phyloP scores from a whole-genome alignment of 2,329 filamentous ascomycete genomes.

The Fusarium udum region DNA sequence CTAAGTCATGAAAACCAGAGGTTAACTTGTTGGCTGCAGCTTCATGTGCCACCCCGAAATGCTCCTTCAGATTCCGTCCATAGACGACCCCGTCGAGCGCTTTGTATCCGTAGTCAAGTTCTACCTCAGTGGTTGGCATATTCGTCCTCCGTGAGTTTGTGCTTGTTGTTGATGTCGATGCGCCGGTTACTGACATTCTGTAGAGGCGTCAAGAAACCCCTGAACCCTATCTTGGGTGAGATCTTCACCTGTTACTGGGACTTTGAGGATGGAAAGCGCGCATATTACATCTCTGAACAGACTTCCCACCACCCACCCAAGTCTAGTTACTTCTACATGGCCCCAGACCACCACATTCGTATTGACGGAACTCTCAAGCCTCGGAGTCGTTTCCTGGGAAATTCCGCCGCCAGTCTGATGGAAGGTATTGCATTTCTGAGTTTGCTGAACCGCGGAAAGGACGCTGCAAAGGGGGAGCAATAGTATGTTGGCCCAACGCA shows the following conservation, averaged over 20 bases:
- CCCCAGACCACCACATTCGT: slow-evolving; percentile 89
- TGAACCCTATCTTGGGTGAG: slow-evolving; percentile 96
- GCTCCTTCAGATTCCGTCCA: slow-evolving; percentile 83
- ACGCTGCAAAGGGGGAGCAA: slow-evolving; percentile 76
- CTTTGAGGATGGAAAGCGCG: slow-evolving; percentile 81
- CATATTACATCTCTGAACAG: slow-evolving; percentile 97
- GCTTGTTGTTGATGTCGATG: neutral
- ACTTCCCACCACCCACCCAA: slow-evolving; percentile 98
- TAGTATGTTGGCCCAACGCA: slow-evolving; percentile 71
- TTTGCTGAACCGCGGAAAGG: slow-evolving; percentile 78
- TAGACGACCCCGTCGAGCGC: slow-evolving; percentile 88
- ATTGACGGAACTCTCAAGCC: slow-evolving; percentile 97
- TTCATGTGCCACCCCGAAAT: slow-evolving; percentile 99
- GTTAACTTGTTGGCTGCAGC: slow-evolving; percentile 58
- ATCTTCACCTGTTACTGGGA: slow-evolving; percentile 97
- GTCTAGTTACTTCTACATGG: slow-evolving; percentile 99
- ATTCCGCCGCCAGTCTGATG: slow-evolving; percentile 98
- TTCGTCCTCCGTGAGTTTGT: slow-evolving; percentile 85
- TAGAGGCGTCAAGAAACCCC: slow-evolving; percentile 96
- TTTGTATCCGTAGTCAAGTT: slow-evolving; percentile 98
- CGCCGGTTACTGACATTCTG: slow-evolving; percentile 34
- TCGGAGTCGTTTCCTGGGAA: slow-evolving; percentile 92
- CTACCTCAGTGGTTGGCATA: slow-evolving; percentile 98
- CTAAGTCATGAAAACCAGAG: slow-evolving; percentile 3
- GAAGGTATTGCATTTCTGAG: slow-evolving; percentile 91